Conservation (phyloP, 1,284 basidiomycete genomes). For the Pholiota adiposa region DNA sequence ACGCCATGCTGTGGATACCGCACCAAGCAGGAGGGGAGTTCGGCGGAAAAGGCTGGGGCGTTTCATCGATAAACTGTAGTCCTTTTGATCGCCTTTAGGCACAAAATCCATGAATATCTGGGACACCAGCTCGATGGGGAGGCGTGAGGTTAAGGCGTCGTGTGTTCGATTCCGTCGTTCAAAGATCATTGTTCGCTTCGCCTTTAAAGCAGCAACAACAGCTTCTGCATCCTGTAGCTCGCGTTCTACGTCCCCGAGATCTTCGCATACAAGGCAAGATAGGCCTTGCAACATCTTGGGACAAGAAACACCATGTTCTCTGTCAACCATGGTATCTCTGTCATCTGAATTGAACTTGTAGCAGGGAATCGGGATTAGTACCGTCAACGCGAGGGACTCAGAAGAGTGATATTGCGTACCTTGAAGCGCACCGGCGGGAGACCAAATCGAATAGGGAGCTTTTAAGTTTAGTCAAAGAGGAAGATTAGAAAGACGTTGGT, state of each 20-base stretch:
- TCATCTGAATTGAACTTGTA: too few species aligned
- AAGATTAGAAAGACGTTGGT: too few species aligned
- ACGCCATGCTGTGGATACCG: slow-evolving; percentile 16
- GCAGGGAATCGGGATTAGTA: too few species aligned
- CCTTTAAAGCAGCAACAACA: not conserved
- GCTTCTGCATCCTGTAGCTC: not conserved
- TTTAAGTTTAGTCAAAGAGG: too few species aligned
- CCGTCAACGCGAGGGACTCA: too few species aligned
- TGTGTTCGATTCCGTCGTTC: slow-evolving; percentile 1
- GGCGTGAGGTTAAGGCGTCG: not conserved
- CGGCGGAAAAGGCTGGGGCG: too few species aligned
- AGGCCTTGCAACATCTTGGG: not conserved
- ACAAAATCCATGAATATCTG: slow-evolving; percentile 8
- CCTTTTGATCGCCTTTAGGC: not conserved
- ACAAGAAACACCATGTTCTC: not conserved
- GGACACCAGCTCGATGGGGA: slow-evolving; percentile 11
- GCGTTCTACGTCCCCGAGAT: not conserved
- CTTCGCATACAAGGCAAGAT: not conserved
- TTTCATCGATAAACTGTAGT: not conserved
- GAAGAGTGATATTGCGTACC: too few species aligned
- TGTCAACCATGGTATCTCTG: too few species aligned
- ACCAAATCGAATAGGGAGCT: too few species aligned
- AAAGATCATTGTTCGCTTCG: not conserved
- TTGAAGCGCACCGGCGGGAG: too few species aligned
- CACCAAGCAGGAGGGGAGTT: slow-evolving; percentile 13